Evolutionary conservation across 805 yeast species (phyloP), one percentile per base, ranked within the genome.

Genomic region (Zygosaccharomyces bailii): DNA sequence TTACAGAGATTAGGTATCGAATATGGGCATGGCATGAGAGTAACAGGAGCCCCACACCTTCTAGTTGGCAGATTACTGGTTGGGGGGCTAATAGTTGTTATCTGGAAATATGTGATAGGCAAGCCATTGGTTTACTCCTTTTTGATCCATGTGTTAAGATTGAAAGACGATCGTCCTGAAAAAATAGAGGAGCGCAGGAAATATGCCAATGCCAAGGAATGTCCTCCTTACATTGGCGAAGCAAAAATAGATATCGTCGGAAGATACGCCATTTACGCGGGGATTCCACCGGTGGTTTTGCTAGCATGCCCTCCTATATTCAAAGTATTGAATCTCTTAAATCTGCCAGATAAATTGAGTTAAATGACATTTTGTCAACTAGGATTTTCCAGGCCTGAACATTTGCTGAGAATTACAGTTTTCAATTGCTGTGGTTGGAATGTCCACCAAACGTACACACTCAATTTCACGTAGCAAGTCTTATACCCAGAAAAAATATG

Each of bases 171-270:
- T 38, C 52, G 65, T 49, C 39, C 44, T 2, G 57, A 59, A 19
- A 51, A 61, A 18, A 34, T 53, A 10, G 52, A 53, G 10, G 52
- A 54, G 34, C 54, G 56, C 20, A 53, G 50, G 27, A 53, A 49
- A 11, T 34, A 51, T 2, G 57, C 51, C 20, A 59, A 64, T 2
- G 67, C 73, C 7, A 19, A 43, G 7, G 56, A 57, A 43, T 54
- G 61, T 42, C 77, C 75, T 11, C 84, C 79, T 0, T 78, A 76
- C 56, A 72, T 72, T 45, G 75, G 79, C 2, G 73, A 90, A 39
- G 82, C 83, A 53, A 89, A 81, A 45, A 81, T 84, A 23, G 91
- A 84, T 49, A 84, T 87, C 2, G 65, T 86, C 24, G 89, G 93
- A 7, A 74, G 95, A 55, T 68, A 86, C 49, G 65, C 84, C 13